Evolutionary conservation across 1,284 basidiomycete genomes (phyloP).

Genomic region (Papiliotrema flavescens): DNA sequence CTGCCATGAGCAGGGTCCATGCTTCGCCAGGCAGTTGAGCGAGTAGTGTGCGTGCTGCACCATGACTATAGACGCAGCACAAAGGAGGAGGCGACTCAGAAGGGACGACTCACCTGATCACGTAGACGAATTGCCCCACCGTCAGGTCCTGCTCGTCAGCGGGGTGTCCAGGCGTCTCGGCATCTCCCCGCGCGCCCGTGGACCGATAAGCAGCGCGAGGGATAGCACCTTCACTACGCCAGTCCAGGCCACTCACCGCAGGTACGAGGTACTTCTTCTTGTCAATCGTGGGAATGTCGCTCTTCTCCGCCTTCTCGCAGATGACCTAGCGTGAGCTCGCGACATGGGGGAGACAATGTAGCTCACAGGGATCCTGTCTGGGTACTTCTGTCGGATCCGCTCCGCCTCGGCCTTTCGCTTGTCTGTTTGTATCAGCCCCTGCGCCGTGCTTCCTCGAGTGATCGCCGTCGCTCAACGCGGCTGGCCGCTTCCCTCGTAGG

Average conservation of each 20-base stretch:
- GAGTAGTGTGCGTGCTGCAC: too few relatives aligned
- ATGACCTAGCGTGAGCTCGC: constrained; percentile 67
- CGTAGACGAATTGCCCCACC: constrained; percentile 98
- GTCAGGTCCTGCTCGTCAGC: constrained; percentile 72
- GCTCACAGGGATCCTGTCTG: constrained; percentile 92
- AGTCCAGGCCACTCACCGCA: constrained; percentile 63
- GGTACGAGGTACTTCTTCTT: constrained; percentile 99
- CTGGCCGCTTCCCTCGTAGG: neutral
- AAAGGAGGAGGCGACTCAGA: too few relatives aligned
- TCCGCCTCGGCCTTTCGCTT: constrained; percentile 94
- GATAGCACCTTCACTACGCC: too few relatives aligned
- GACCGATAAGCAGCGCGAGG: too few relatives aligned
- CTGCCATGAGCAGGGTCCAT: constrained; percentile 46
- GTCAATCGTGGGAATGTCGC: constrained; percentile 98
- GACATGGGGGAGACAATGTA: neutral
- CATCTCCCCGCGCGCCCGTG: too few relatives aligned
- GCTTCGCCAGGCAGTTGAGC: too few relatives aligned
- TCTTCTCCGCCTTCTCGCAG: constrained; percentile 98
- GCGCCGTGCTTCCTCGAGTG: neutral
- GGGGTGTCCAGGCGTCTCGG: too few relatives aligned
- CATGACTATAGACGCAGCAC: too few relatives aligned
- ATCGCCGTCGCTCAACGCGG: neutral
- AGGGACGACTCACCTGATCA: constrained; percentile 61
- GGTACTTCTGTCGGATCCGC: constrained; percentile 97
- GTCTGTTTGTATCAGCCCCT: constrained; percentile 56